A percentile compares a stretch with the other conserved stretches of the same genome.
Conservation (phyloP, 352 stramenopile species). For the Globisporangium camurandrum region DNA sequence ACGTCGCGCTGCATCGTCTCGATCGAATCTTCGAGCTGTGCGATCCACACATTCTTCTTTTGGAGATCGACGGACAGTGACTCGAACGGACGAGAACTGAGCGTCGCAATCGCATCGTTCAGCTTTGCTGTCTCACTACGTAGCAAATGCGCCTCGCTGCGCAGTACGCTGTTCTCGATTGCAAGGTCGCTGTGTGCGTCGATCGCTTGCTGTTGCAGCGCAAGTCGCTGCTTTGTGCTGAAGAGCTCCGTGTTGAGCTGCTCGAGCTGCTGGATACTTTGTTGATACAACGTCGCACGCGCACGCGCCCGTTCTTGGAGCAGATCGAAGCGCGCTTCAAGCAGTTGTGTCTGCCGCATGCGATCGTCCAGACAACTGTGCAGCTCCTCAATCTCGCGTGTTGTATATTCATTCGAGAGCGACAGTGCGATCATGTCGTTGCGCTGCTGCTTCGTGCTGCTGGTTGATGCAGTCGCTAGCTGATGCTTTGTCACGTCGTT, state of each 20-base stretch:
- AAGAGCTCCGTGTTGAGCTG: slow-evolving; percentile 37
- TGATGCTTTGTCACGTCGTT: not conserved
- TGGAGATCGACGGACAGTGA: slow-evolving; percentile 27
- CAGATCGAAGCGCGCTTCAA: slow-evolving; percentile 46
- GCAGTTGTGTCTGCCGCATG: slow-evolving; percentile 34
- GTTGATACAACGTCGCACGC: slow-evolving; percentile 31
- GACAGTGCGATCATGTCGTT: not conserved
- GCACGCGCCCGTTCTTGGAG: slow-evolving; percentile 29
- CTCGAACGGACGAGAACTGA: slow-evolving; percentile 51
- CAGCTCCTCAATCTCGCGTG: slow-evolving; percentile 21
- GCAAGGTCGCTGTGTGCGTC: slow-evolving; percentile 27
- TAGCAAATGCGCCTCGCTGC: slow-evolving; percentile 41
- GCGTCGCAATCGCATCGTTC: slow-evolving; percentile 31
- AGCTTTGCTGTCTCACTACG: slow-evolving; percentile 47
- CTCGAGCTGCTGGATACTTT: slow-evolving; percentile 26
- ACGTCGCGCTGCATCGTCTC: slow-evolving; percentile 13
- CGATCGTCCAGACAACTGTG: slow-evolving; percentile 21
- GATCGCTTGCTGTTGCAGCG: slow-evolving; percentile 27
- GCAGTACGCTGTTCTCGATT: slow-evolving; percentile 21
- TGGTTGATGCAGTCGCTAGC: not conserved
- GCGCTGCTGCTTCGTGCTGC: not conserved
- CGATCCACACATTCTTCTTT: slow-evolving; percentile 40
- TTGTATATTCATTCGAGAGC: not conserved
- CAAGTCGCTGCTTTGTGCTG: slow-evolving; percentile 28
- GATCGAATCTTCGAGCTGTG: slow-evolving; percentile 32